phyloP scores from a whole-genome alignment of 768 basidiomycete species.

The Galerina sulciceps region DNA sequence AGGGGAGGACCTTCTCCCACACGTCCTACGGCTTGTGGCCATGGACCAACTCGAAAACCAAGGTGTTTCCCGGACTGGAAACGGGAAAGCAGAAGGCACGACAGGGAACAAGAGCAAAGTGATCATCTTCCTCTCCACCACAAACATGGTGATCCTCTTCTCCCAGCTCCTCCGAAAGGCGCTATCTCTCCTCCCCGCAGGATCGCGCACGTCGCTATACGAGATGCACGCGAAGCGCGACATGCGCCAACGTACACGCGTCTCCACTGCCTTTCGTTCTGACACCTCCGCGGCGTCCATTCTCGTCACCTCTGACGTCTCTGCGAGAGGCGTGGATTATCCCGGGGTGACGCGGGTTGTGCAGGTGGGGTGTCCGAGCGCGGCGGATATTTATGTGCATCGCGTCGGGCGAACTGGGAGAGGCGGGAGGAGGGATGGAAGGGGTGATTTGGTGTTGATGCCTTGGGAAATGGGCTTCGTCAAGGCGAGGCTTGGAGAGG shows the following conservation, averaged over 20 bases:
- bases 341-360: constrained; percentile 88
- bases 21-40: constrained; percentile 77
- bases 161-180: constrained; percentile 63
- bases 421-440: constrained; percentile 55
- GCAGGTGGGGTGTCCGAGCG: constrained; percentile 82
- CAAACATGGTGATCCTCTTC: constrained; percentile 82
- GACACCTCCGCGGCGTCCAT: constrained; percentile 48
- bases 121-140: constrained; percentile 85
- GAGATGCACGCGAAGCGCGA: constrained; percentile 84
- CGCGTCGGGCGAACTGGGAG: constrained; percentile 88
- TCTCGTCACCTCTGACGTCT: constrained; percentile 86
- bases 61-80: constrained; percentile 35
- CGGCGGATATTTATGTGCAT: constrained; percentile 78
- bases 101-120: constrained; percentile 54
- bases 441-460: constrained; percentile 80
- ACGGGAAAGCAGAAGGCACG: constrained; percentile 9
- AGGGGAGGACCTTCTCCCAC: constrained; percentile 73
- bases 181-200: constrained; percentile 6
- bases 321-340: constrained; percentile 89
- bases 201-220: constrained; percentile 32
- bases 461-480: constrained; percentile 81
- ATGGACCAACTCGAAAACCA: constrained; percentile 75
- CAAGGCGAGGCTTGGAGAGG: constrained; percentile 58
- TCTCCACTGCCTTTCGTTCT: constrained; percentile 64
- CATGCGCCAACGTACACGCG: constrained; percentile 57